These are phyloP conservation scores for Drechmeria coniospora DNA, from an alignment of 2,329 filamentous ascomycete genomes.

Conservation along the genomic window DNA sequence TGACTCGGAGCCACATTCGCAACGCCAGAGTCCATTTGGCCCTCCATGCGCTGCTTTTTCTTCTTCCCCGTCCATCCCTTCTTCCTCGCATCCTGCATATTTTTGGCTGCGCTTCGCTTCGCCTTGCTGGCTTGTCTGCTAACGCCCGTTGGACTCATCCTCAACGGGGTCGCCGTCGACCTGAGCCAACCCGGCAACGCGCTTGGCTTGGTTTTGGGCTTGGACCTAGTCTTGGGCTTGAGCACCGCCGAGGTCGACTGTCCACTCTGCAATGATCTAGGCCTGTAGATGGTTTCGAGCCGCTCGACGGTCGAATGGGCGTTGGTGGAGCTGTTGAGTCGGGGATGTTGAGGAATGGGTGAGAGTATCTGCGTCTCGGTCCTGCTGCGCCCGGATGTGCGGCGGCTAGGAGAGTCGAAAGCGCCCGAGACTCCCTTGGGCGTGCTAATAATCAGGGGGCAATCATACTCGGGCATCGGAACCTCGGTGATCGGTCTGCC, in stretches of 20 bases:
- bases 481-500: slow-evolving; percentile 5
- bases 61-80: slow-evolving; percentile 37
- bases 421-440: slow-evolving; percentile 38
- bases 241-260: too few species aligned
- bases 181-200: slow-evolving; percentile 19
- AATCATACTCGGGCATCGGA: slow-evolving; percentile 22
- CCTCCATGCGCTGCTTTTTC: slow-evolving; percentile 19
- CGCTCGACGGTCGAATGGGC: slow-evolving; percentile 33
- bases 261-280: slow-evolving; percentile 9
- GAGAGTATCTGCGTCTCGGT: slow-evolving; percentile 36
- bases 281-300: slow-evolving; percentile 38
- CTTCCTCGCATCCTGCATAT: slow-evolving; percentile 44
- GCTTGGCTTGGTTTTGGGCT: slow-evolving; percentile 6
- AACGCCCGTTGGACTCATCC: slow-evolving; percentile 25
- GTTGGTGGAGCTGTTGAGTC: slow-evolving; percentile 15
- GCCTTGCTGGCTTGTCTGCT: slow-evolving; percentile 37
- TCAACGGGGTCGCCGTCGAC: slow-evolving; percentile 16
- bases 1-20: slow-evolving; percentile 24
- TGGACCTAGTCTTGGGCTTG: neutral
- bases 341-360: slow-evolving; percentile 36
- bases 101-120: slow-evolving; percentile 44
- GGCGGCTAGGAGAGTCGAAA: slow-evolving; percentile 28
- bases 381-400: slow-evolving; percentile 14
- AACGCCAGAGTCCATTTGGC: neutral
- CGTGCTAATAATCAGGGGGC: slow-evolving; percentile 46